Conservation (phyloP, 2,329 filamentous ascomycete genomes). For the Plectosphaerella cucumerina region DNA sequence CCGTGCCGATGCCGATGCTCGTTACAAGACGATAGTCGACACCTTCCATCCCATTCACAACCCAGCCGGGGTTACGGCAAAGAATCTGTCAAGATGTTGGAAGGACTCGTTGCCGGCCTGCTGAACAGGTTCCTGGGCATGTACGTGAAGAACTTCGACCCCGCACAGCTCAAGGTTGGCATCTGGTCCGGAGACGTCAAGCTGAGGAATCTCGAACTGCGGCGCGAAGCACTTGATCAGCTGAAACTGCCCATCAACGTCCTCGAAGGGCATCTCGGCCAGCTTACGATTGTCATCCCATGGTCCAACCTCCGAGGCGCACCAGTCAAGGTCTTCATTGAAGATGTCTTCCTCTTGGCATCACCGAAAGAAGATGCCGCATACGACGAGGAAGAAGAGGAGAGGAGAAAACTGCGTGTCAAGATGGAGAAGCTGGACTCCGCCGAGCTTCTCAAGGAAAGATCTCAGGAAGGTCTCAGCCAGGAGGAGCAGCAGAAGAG, state of each 20-base stretch:
- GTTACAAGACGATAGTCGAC: conserved; percentile 16
- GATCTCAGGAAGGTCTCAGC: conserved; percentile 87
- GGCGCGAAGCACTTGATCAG: conserved; percentile 93
- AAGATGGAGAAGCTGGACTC: conserved; percentile 99
- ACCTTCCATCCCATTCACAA: conserved; percentile 7
- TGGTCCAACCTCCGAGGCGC: conserved; percentile 96
- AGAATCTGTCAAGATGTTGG: conserved; percentile 70
- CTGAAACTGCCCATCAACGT: conserved; percentile 96
- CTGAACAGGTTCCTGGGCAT: conserved; percentile 99
- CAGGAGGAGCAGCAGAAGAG: conserved; percentile 95
- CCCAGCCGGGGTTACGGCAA: conserved; percentile 73
- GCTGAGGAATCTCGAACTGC: conserved; percentile 85
- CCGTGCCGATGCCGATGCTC: neutral
- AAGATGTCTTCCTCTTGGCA: conserved; percentile 93
- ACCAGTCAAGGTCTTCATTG: conserved; percentile 90
- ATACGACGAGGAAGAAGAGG: conserved; percentile 91
- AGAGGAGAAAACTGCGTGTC: conserved; percentile 76
- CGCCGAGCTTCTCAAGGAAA: conserved; percentile 89
- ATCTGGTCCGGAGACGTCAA: conserved; percentile 99
- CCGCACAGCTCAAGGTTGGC: conserved; percentile 93
- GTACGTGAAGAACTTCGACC: conserved; percentile 99
- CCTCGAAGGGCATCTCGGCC: conserved; percentile 86
- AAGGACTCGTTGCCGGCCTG: conserved; percentile 92
- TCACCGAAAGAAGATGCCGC: conserved; percentile 93
- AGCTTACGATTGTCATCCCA: conserved; percentile 88